Percentiles rank a stretch among this genome's conserved stretches.
phyloP scores from a whole-genome alignment of 2,329 filamentous ascomycete genomes.

The Chaetomium sp. region DNA sequence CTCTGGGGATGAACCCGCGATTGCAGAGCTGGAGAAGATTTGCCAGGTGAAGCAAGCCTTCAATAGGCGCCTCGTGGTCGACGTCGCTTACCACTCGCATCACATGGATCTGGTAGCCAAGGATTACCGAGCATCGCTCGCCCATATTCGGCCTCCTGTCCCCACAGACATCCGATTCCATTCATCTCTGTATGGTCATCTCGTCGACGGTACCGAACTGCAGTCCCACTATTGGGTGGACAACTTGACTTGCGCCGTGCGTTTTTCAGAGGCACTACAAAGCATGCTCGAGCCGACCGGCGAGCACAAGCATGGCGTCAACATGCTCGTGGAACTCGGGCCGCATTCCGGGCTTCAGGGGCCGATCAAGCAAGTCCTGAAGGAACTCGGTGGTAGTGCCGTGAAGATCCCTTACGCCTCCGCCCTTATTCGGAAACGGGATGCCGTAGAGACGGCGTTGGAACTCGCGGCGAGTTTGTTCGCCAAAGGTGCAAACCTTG shows the following conservation, averaged over 20 bases:
- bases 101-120: slow-evolving; percentile 54
- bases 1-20: slow-evolving; percentile 37
- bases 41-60: slow-evolving; percentile 46
- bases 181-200: slow-evolving; percentile 47
- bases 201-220: slow-evolving; percentile 42
- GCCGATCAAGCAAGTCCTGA: slow-evolving; percentile 37
- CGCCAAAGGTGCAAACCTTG: slow-evolving; percentile 47
- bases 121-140: slow-evolving; percentile 41
- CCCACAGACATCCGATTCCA: slow-evolving; percentile 44
- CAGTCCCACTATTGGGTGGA: slow-evolving; percentile 48
- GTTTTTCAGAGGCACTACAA: slow-evolving; percentile 45
- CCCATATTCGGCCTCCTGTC: slow-evolving; percentile 33
- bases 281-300: slow-evolving; percentile 44
- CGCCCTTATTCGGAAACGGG: slow-evolving; percentile 31
- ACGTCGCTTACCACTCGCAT: slow-evolving; percentile 55
- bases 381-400: slow-evolving; percentile 30
- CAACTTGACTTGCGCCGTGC: slow-evolving; percentile 46
- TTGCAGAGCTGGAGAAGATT: slow-evolving; percentile 51
- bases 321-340: slow-evolving; percentile 38
- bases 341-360: slow-evolving; percentile 39
- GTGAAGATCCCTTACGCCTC: slow-evolving; percentile 38
- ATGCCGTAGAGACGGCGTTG: slow-evolving; percentile 39
- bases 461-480: slow-evolving; percentile 51
- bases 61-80: slow-evolving; percentile 51
- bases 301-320: slow-evolving; percentile 38